Conservation (phyloP, 495 filamentous ascomycete species). For the Alectoria sarmentosa region DNA sequence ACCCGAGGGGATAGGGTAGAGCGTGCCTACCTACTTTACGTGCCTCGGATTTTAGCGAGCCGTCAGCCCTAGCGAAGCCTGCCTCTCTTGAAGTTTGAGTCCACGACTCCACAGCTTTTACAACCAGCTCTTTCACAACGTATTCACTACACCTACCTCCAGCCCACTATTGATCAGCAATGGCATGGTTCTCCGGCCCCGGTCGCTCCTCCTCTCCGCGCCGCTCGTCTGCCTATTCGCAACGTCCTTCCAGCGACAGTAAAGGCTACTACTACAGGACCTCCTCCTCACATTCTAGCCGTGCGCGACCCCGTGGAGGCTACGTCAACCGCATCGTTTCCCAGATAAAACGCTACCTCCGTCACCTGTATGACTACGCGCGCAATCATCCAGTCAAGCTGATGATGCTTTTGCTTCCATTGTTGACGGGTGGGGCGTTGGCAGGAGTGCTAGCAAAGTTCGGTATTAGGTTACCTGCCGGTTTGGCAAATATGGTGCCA, state of each 20-base stretch:
- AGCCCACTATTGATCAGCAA: neutral
- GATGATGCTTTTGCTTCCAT: slow-evolving; percentile 74
- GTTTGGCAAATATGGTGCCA: slow-evolving; percentile 49
- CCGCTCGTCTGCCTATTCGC: slow-evolving; percentile 34
- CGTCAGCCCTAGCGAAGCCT: neutral
- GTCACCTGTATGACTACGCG: slow-evolving; percentile 67
- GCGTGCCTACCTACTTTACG: too few species aligned
- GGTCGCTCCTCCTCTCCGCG: slow-evolving; percentile 26
- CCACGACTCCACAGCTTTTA: neutral
- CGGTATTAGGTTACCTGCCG: slow-evolving; percentile 62
- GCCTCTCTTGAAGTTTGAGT: neutral
- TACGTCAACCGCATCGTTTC: slow-evolving; percentile 63
- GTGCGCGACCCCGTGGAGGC: slow-evolving; percentile 62
- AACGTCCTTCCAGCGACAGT: slow-evolving; percentile 32
- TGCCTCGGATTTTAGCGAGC: too few species aligned
- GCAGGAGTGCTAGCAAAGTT: slow-evolving; percentile 64
- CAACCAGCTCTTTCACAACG: neutral
- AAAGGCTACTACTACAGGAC: slow-evolving; percentile 37
- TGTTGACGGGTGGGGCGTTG: slow-evolving; percentile 74
- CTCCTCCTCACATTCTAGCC: slow-evolving; percentile 57
- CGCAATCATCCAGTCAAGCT: slow-evolving; percentile 75
- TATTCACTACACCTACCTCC: neutral
- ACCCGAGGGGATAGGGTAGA: too few species aligned
- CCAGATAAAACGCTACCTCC: slow-evolving; percentile 64
- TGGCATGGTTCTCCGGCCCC: slow-evolving; percentile 15